These are phyloP conservation scores for Talaromyces sp. DNA, from an alignment of 2,329 filamentous ascomycete genomes.

Conservation along the genomic window DNA sequence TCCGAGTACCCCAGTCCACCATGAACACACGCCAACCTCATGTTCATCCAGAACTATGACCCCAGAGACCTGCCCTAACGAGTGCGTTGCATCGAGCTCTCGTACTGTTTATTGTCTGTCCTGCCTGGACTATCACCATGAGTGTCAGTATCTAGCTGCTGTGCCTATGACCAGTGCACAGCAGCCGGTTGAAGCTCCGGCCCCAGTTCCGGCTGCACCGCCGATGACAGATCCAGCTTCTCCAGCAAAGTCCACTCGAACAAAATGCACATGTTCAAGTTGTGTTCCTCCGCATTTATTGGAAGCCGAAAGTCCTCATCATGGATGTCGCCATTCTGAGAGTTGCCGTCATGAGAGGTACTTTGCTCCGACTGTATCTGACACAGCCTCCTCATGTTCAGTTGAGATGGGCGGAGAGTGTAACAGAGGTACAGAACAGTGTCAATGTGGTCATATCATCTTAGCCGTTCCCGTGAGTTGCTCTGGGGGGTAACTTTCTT, in stretches of 20 bases:
- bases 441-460: neutral
- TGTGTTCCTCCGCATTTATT: neutral
- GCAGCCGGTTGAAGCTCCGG: neutral
- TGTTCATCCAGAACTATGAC: neutral
- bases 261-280: neutral
- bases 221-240: neutral
- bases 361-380: neutral
- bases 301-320: neutral
- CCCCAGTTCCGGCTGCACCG: neutral
- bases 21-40: neutral
- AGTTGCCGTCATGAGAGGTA: neutral
- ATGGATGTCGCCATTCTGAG: neutral
- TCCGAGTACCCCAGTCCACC: neutral
- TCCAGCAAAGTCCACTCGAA: neutral
- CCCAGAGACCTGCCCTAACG: neutral
- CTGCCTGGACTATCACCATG: neutral
- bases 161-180: neutral
- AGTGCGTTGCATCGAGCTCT: neutral
- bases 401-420: neutral
- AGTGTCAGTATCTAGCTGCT: neutral
- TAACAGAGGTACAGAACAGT: neutral
- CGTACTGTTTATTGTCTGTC: neutral
- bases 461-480: neutral
- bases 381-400: slow-evolving; percentile 2
- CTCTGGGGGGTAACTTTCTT: neutral